Conservation (phyloP, 192 early-diverging fungal species). For the Podila epigama region DNA sequence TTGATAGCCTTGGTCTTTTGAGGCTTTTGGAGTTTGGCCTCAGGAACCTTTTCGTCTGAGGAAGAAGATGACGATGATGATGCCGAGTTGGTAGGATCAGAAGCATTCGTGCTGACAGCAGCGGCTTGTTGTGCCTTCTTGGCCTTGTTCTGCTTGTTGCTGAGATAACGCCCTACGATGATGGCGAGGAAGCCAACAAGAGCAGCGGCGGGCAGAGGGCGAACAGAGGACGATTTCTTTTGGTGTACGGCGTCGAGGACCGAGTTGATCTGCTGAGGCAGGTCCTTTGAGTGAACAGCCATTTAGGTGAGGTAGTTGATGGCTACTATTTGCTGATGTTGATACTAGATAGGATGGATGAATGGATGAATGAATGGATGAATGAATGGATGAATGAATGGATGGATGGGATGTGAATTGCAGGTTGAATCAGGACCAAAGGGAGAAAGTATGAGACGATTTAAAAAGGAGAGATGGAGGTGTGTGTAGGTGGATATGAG, state of each 20-base stretch:
- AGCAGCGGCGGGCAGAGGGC: slow-evolving; percentile 35
- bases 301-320: slow-evolving; percentile 1
- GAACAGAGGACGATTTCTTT: slow-evolving; percentile 14
- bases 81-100: neutral
- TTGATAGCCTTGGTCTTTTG: slow-evolving; percentile 28
- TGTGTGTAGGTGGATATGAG: neutral
- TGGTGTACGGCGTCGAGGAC: slow-evolving; percentile 39
- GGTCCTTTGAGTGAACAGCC: slow-evolving; percentile 48
- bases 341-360: neutral
- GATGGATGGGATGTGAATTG: neutral
- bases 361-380: neutral
- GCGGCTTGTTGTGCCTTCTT: slow-evolving; percentile 30
- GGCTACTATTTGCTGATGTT: too few species aligned
- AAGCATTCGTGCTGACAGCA: slow-evolving; percentile 15
- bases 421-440: neutral
- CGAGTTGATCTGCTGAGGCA: slow-evolving; percentile 50
- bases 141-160: slow-evolving; percentile 37
- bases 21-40: slow-evolving; percentile 22
- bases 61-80: neutral
- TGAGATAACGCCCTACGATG: slow-evolving; percentile 41
- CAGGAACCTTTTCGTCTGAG: neutral
- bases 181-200: slow-evolving; percentile 47
- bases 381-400: neutral
- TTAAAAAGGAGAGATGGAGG: neutral
- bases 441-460: neutral